These are phyloP conservation scores for Chrysochromulina parva DNA, from an alignment of 78 protist genomes.

Conservation along the genomic window DNA sequence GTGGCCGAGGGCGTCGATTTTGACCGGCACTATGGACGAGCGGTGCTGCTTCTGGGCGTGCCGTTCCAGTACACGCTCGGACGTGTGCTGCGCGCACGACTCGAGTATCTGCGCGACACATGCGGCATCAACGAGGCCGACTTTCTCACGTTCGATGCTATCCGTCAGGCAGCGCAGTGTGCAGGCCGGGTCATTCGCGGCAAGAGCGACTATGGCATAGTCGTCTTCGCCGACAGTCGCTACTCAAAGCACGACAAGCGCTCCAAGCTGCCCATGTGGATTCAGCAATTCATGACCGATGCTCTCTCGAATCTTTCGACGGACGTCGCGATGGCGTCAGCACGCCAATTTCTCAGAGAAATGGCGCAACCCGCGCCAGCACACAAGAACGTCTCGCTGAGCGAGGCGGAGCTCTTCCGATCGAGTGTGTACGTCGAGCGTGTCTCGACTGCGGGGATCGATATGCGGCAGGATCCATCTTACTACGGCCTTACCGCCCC, in stretches of 20 bases:
- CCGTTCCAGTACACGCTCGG: slow-evolving; percentile 39
- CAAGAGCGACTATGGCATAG: slow-evolving; percentile 96
- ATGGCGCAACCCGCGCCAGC: slow-evolving; percentile 34
- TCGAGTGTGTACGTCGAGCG: background rate
- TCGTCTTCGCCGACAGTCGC: slow-evolving; percentile 94
- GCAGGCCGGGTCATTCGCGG: slow-evolving; percentile 97
- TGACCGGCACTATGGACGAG: slow-evolving; percentile 91
- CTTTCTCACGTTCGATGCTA: slow-evolving; percentile 95
- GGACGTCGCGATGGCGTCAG: slow-evolving; percentile 7
- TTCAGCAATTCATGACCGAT: slow-evolving; percentile 48
- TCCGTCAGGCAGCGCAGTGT: slow-evolving; percentile 96
- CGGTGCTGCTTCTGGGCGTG: slow-evolving; percentile 33
- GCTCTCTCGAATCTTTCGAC: slow-evolving; percentile 38
- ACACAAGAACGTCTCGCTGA: background rate
- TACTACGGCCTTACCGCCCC: no score
- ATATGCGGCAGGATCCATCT: no score
- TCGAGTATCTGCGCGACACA: slow-evolving; percentile 60
- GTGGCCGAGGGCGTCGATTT: slow-evolving; percentile 98
- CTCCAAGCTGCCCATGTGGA: slow-evolving; percentile 79
- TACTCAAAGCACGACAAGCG: slow-evolving; percentile 61
- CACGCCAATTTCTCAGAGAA: background rate
- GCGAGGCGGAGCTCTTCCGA: background rate
- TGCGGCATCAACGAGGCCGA: slow-evolving; percentile 78
- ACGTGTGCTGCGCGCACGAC: slow-evolving; percentile 56
- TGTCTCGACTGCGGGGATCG: background rate